phyloP scores from a whole-genome alignment of 2,329 filamentous ascomycete genomes.

The Zymoseptoria tritici region DNA sequence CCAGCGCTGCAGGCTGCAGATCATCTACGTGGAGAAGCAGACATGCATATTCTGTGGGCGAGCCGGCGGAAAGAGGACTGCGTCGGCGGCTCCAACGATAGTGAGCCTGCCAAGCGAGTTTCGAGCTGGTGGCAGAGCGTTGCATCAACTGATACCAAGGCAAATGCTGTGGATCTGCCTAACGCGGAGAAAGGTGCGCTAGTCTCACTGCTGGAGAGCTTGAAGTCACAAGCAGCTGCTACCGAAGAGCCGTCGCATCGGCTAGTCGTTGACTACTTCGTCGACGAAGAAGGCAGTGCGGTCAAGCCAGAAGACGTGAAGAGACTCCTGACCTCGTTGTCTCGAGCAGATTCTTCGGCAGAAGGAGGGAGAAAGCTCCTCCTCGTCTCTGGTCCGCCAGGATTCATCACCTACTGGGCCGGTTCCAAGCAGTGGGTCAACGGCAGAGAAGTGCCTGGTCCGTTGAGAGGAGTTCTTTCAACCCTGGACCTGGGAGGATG shows the following conservation, averaged over 20 bases:
- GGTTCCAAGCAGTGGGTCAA: slow-evolving; percentile 70
- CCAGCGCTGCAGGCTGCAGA: slow-evolving; percentile 76
- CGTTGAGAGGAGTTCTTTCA: slow-evolving; percentile 60
- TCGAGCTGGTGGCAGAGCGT: slow-evolving; percentile 11
- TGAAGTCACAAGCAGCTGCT: slow-evolving; percentile 40
- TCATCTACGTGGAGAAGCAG: slow-evolving; percentile 42
- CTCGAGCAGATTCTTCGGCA: slow-evolving; percentile 16
- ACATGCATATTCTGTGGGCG: slow-evolving; percentile 75
- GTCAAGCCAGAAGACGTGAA: slow-evolving; percentile 44
- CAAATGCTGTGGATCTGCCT: slow-evolving; percentile 1
- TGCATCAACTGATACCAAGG: neutral
- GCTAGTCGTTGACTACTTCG: slow-evolving; percentile 64
- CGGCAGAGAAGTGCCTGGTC: slow-evolving; percentile 67
- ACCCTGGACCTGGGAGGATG: slow-evolving; percentile 51
- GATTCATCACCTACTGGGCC: slow-evolving; percentile 74
- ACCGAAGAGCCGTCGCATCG: slow-evolving; percentile 23
- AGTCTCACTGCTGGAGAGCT: slow-evolving; percentile 53
- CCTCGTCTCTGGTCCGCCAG: slow-evolving; percentile 84
- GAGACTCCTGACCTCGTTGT: slow-evolving; percentile 21
- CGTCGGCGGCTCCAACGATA: slow-evolving; percentile 50
- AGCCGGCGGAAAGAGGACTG: slow-evolving; percentile 62
- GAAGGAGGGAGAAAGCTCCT: slow-evolving; percentile 52
- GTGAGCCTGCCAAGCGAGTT: slow-evolving; percentile 16
- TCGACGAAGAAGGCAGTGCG: slow-evolving; percentile 69
- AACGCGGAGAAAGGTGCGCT: slow-evolving; percentile 41